Base-by-base conservation (phyloP, 805 yeast genomes). In the Yamadazyma nakazawae region DNA sequence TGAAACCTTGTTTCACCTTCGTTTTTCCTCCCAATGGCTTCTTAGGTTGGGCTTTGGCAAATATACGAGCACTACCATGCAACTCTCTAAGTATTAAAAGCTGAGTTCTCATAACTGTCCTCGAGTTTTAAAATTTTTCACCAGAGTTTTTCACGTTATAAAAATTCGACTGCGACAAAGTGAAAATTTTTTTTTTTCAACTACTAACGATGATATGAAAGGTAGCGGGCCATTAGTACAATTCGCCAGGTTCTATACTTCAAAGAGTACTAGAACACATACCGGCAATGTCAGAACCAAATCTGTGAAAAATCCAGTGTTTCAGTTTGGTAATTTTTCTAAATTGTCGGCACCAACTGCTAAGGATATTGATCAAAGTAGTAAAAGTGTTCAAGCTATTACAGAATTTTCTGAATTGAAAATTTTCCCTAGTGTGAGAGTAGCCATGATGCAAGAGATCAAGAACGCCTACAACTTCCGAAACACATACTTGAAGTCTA, bases 351-450 rank as follows among this genome's bases (percentile, higher is more conserved):
- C 67, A 13, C 76, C 77, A 5, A 67, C 41, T 48, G n/a, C 60
- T 62, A 24, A 74, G 67, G 43, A 54, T 75, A 17, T 69, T 79
- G 19, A 64, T 66, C 14, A 42, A n/a, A 53, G 64, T 2, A 49
- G 55, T 21, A 47, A 54, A 16, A 63, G 53, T 13, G 52, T 61
- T 6, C 62, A 60, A 14, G 82, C 83, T 55, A 79, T 88, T 39
- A 68, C 73, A 1, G 72, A 78, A 12, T 91, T 90, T 57, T 76
- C 78, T n/a, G 80, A 83, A 46, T 70, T 91, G 49, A 76, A 82
- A 48, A 68, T 92, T 13, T 66, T 83, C 35, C 88, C 91, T 0
- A 73, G 74, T 2, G 85, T 90, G 0, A 71, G 96, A 53, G 68
- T 67, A 0, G 82, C 83, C 3, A 68, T 87, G 59, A 63, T 78